Evolutionary conservation across 306 rosid genomes (phyloP), one percentile per base, ranked within the genome.

Genomic region (Rosa persica): DNA sequence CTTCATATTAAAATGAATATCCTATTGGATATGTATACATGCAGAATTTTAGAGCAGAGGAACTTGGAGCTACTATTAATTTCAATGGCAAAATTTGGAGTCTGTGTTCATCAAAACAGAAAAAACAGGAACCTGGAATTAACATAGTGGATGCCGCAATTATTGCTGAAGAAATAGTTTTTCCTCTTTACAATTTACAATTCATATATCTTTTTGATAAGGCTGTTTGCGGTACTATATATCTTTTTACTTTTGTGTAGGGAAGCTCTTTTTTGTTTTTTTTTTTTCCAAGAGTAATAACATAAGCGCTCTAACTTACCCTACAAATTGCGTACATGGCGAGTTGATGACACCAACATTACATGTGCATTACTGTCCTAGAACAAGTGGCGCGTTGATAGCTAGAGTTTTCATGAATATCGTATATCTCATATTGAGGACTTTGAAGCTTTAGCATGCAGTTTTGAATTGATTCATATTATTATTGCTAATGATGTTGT

Each of bases 341-440:
- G 69, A 55, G 51, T 46, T 64, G 42, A 54, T 79, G 89, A 86
- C 79, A 62, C 80, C 78, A 85, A 85, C 88, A 85, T 74, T 78
- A 74, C 92, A 86, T 86, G 92, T 85, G 94, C 87, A 67, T 39
- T n/a, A 19, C 48, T 36, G 42, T 11, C 46, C 6, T 71, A 43
- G 67, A 22, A 73, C 80, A 83, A 57, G 80, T 81, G 91, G 84
- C 80, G 61, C 27, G 42, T 39, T 84, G 83, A 77, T 78, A 30
- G 75, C 76, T 40, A 49, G 42, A 68, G 54, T 75, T 75, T 55
- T 78, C 69, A 79, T 73, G 55, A 81, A 74, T 36, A 44, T 68
- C 57, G 34, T 51, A 65, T 47, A 43, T 49, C 40, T 57, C 17
- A n/a, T 25, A 12, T 16, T 2, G 34, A 64, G 12, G 5, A 25